Percentiles rank a stretch among this genome's conserved stretches.
Evolutionary conservation across 768 basidiomycete genomes (phyloP).

Genomic region (Leccinum truebloodii): DNA sequence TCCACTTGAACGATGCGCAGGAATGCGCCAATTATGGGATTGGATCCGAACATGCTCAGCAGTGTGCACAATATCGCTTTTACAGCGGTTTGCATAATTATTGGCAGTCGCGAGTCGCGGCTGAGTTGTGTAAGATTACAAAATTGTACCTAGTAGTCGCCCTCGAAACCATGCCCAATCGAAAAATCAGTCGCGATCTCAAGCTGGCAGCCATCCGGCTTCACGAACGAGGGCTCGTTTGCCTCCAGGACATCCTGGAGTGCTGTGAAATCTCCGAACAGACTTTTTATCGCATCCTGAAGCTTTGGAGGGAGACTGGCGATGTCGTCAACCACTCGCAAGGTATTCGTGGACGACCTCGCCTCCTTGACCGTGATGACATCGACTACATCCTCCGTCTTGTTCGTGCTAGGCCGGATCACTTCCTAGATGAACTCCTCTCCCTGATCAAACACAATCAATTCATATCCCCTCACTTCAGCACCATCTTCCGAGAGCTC

Average conservation of each 20-base stretch:
- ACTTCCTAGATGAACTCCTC: neutral
- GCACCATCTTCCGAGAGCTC: too few species aligned
- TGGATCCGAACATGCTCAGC: conserved; percentile 43
- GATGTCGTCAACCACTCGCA: too few species aligned
- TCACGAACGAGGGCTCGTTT: neutral
- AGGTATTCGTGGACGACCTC: neutral
- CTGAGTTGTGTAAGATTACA: too few species aligned
- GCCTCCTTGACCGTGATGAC: too few species aligned
- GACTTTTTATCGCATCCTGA: neutral
- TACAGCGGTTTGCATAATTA: too few species aligned
- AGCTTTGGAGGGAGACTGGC: too few species aligned
- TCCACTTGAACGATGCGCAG: conserved; percentile 29
- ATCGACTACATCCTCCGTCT: neutral
- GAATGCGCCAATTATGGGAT: conserved; percentile 18
- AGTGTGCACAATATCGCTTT: conserved; percentile 47
- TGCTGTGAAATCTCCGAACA: too few species aligned
- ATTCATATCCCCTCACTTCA: neutral
- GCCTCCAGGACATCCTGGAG: neutral
- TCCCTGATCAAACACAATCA: neutral
- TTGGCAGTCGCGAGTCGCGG: too few species aligned
- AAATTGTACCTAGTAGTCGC: too few species aligned
- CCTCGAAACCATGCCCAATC: too few species aligned
- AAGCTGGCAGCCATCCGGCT: neutral
- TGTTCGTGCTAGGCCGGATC: neutral
- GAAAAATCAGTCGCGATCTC: too few species aligned